Base-by-base conservation (phyloP, 192 early-diverging fungal genomes). In the Piromyces finnis region DNA sequence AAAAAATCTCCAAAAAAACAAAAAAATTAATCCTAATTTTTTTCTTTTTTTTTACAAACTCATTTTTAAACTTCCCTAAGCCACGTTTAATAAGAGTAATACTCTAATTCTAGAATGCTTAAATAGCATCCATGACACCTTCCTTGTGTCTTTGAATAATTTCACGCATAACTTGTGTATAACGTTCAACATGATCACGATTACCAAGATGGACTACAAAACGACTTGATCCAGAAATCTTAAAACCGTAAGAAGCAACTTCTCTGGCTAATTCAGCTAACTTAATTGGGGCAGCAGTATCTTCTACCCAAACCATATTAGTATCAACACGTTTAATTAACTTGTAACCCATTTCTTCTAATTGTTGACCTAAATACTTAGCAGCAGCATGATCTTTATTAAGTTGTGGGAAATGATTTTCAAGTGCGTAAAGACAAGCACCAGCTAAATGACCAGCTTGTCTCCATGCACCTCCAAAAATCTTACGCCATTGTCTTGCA, bases 401-500 rank as follows among this genome's bases (percentile, higher is more conserved):
- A 87, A 98, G 77, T 2, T 85, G 83, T 22, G 95, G 94, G 84
- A 91, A 92, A 78, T 93, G 89, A 29, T 90, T 85, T 17, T 93
- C 86, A 39, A 98, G 88, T 12, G 91, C 89, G 85, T 92, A 92
- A 12, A 92, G 83, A 5, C 91, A 92, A 3, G 92, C 94, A 0
- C 91, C 91, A 3, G 95, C 96, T 68, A 98, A 83, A 29, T 90
- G 80, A 28, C 96, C 95, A 13, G 93, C 93, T 85, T 98, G 96
- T 14, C 95, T 85, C 96, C 94, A 96, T 3, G 94, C 95, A 79
- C 95, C 96, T 78, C 96, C 96, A 86, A 93, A 96, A 77, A 94
- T 80, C 85, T 96, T 94, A 80, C 96, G 89, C 83, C 94, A 92
- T 83, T 95, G 93, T 17, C 91, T 84, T 0, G 94, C 95, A 78